phyloP scores from a whole-genome alignment of 2,329 filamentous ascomycete species.

The Tolypocladium paradoxum region DNA sequence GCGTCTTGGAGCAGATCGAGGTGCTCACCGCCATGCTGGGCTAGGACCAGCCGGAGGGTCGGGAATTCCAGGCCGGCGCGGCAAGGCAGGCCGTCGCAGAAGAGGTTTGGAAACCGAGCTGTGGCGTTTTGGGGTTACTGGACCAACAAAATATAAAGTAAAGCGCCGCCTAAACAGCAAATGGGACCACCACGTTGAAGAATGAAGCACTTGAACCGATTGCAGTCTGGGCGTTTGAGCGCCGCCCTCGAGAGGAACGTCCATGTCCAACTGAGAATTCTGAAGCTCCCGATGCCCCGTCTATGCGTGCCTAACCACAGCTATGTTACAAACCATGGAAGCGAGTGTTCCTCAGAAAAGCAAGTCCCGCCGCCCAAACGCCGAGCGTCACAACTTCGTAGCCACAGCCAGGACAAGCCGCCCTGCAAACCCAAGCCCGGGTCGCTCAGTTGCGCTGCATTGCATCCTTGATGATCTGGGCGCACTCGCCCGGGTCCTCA shows the following conservation, averaged over 20 bases:
- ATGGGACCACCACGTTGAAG: too few relatives aligned
- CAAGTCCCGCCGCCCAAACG: background rate
- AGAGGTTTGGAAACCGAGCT: background rate
- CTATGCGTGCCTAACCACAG: background rate
- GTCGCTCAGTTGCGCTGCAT: constrained; percentile 2
- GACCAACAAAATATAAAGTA: background rate
- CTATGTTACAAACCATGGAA: background rate
- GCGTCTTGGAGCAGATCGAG: constrained; percentile 54
- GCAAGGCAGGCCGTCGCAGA: background rate
- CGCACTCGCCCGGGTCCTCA: constrained; percentile 59
- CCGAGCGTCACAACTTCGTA: background rate
- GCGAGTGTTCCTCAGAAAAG: background rate
- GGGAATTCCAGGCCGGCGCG: background rate
- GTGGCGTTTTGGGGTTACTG: background rate
- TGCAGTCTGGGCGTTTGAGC: background rate
- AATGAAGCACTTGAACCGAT: background rate
- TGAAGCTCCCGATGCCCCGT: background rate
- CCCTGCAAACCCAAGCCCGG: background rate
- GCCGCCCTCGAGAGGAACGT: background rate
- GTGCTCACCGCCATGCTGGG: constrained; percentile 29
- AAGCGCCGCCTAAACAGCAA: background rate
- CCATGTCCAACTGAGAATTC: background rate
- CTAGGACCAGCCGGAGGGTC: background rate
- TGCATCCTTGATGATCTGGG: constrained; percentile 17
- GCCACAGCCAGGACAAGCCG: background rate